Conservation (phyloP, 2,329 filamentous ascomycete species). For the Colletotrichum chlorophyti region DNA sequence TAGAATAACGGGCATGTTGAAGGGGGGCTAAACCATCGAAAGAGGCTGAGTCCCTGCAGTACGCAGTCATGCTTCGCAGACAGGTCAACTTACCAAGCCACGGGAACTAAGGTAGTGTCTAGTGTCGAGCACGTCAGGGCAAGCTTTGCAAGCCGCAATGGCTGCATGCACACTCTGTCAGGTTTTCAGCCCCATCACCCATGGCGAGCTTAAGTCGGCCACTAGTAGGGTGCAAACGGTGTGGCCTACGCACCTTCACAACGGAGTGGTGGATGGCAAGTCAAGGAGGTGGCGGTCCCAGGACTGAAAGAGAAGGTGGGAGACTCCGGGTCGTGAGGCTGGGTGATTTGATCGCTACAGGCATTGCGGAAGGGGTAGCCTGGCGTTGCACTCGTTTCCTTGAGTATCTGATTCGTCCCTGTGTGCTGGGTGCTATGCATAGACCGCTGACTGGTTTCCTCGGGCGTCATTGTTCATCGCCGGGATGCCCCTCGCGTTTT, state of each 20-base stretch:
- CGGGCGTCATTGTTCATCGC: slow-evolving; percentile 1
- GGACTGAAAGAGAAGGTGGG: neutral
- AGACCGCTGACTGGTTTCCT: neutral
- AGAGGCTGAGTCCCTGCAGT: slow-evolving; percentile 10
- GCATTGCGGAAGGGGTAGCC: neutral
- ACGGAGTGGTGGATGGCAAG: neutral
- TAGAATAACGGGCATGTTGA: too few species aligned
- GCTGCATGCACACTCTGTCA: neutral
- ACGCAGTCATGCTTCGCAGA: slow-evolving; percentile 16
- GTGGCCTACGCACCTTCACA: slow-evolving; percentile 4
- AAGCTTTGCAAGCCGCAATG: slow-evolving; percentile 15
- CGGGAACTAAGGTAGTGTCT: slow-evolving; percentile 25
- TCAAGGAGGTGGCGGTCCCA: neutral
- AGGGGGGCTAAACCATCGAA: neutral
- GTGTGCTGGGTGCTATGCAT: neutral
- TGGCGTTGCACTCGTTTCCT: slow-evolving; percentile 7
- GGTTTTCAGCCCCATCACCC: neutral
- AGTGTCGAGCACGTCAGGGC: slow-evolving; percentile 26
- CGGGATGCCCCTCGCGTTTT: slow-evolving; percentile 9
- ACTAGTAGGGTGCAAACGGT: neutral
- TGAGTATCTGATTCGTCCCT: neutral
- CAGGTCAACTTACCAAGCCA: neutral
- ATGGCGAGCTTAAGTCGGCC: neutral
- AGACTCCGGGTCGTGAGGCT: neutral
- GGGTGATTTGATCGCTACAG: neutral